Conservation (phyloP, 2,329 filamentous ascomycete species). For the Tolypocladium album region DNA sequence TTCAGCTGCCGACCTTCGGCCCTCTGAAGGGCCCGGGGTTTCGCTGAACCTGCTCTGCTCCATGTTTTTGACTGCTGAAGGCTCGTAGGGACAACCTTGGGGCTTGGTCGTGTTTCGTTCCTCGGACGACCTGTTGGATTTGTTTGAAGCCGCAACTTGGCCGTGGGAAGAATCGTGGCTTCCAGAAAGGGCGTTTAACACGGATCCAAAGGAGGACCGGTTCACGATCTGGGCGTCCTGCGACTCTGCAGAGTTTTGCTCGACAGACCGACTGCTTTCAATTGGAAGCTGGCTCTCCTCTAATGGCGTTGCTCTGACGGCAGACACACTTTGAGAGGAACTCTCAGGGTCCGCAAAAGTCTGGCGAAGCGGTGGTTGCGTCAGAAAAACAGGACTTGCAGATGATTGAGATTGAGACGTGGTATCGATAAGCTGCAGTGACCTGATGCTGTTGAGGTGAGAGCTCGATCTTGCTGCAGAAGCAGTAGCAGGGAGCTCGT, state of each 20-base stretch:
- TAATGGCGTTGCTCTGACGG: constrained; percentile 2
- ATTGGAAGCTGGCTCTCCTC: not conserved
- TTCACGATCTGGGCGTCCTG: constrained; percentile 18
- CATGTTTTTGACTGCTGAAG: constrained; percentile 1
- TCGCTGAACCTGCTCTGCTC: not conserved
- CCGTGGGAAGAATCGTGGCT: constrained; percentile 5
- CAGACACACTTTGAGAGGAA: not conserved
- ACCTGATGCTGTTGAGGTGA: not conserved
- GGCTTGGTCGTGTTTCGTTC: not conserved
- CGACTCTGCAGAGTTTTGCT: constrained; percentile 5
- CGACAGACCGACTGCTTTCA: not conserved
- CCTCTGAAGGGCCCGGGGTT: not conserved
- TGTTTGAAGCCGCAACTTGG: not conserved
- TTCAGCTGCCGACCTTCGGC: constrained; percentile 5
- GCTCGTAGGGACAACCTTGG: too few relatives aligned
- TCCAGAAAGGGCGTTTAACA: constrained; percentile 4
- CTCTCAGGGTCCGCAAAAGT: constrained; percentile 3
- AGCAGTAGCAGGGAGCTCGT: not conserved
- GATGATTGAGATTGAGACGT: not conserved
- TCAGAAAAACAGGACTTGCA: constrained; percentile 5
- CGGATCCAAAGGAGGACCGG: constrained; percentile 5
- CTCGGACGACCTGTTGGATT: not conserved
- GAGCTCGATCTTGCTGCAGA: not conserved
- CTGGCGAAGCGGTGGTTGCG: constrained; percentile 3
- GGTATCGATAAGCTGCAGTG: not conserved